Base-by-base conservation (phyloP, 2,329 filamentous ascomycete genomes). In the Cadophora luteo-olivacea region DNA sequence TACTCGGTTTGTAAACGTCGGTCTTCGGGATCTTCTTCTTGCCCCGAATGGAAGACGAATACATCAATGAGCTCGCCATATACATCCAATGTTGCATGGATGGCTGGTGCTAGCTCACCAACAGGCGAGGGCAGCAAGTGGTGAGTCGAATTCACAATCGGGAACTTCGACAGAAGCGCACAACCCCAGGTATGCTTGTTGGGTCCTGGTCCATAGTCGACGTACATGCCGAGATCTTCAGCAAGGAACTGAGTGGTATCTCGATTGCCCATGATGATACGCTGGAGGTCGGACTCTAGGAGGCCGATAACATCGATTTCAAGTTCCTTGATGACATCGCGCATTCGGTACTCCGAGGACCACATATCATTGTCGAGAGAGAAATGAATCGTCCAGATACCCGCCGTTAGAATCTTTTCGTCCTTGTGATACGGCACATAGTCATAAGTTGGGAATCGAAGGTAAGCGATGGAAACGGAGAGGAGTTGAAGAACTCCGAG, bases 151-250 rank as follows among this genome's bases (percentile, higher is more conserved):
- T 98, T 97, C 69, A 99, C 81, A 76, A 99, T 99, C 3, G 96
- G 96, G 83, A 98, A 99, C 78, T 98, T 98, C 75, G 94, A 97
- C 4, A 99, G 86, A 55, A 99, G 85, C 25, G 94, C 96, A 11
- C 91, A 89, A 63, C 96, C 96, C 96, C 96, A 99, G 0, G 96
- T 99, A 82, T 99, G 96, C 83, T 98, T 99, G 86, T 99, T 97
- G 7, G 96, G 96, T 1, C 96, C 96, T 36, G 96, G 96, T 66
- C 96, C 96, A 77, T 94, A 97, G 82, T 99, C 96, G 61, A 97
- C 94, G 77, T 97, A 99, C 96, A 99, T 99, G 75, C 96, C 96
- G 12, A 99, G 86, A 73, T 99, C 94, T 79, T 98, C 95, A 24
- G 96, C 94, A 9, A 99, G 87, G 81, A 93, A 97, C 78, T 98